Conservation (phyloP, 1,284 basidiomycete species). For the Heterobasidion irregulare region DNA sequence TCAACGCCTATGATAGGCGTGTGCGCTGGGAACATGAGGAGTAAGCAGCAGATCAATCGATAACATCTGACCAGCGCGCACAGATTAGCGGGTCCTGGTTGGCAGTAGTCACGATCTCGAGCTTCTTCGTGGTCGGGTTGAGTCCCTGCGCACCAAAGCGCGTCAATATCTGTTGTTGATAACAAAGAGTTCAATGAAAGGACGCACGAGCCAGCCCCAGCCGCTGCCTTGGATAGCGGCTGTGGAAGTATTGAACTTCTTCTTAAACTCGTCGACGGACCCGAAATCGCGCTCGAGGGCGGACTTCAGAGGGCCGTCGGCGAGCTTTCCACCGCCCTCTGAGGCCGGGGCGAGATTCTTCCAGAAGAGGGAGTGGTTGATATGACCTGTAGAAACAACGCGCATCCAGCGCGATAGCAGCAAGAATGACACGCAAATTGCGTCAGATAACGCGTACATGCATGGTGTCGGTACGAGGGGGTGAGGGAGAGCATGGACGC, state of each 20-base stretch:
- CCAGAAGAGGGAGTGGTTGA: slow-evolving; percentile 94
- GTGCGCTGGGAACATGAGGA: slow-evolving; percentile 42
- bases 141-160: slow-evolving; percentile 45
- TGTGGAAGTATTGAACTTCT: slow-evolving; percentile 80
- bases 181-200: neutral
- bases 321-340: slow-evolving; percentile 52
- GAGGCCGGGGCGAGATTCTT: slow-evolving; percentile 71
- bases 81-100: slow-evolving; percentile 95
- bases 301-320: slow-evolving; percentile 58
- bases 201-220: slow-evolving; percentile 91
- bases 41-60: slow-evolving; percentile 1
- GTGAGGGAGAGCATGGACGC: slow-evolving; percentile 9
- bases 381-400: slow-evolving; percentile 46
- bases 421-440: neutral
- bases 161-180: slow-evolving; percentile 4
- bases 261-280: slow-evolving; percentile 73
- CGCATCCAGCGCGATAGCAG: neutral
- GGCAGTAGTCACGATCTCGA: slow-evolving; percentile 86
- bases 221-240: slow-evolving; percentile 94
- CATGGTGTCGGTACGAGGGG: neutral
- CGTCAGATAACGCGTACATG: neutral
- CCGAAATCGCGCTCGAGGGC: slow-evolving; percentile 66
- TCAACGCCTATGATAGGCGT: slow-evolving; percentile 92
- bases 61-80: slow-evolving; percentile 21
- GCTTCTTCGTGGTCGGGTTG: slow-evolving; percentile 61